phyloP scores from a whole-genome alignment of 495 filamentous ascomycete genomes.

The Penicillium diatomitis region DNA sequence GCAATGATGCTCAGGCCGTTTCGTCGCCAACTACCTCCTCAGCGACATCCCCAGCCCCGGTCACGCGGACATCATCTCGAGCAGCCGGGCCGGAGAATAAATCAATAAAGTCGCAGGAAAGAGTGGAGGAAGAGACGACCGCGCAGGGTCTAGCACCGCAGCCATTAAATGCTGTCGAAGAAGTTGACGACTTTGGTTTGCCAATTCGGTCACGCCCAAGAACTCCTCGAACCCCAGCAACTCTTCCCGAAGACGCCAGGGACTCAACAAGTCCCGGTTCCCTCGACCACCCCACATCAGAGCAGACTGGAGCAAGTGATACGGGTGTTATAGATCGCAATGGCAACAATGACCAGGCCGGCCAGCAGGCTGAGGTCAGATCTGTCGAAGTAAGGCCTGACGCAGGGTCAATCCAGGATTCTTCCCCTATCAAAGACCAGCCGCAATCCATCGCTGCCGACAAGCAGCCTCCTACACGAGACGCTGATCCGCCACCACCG shows the following conservation, averaged over 20 bases:
- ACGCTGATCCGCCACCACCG: background rate
- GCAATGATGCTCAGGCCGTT: slow-evolving; percentile 10
- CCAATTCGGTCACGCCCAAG: slow-evolving; percentile 28
- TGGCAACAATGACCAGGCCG: no score
- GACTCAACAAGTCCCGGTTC: slow-evolving; percentile 5
- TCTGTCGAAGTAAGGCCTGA: no score
- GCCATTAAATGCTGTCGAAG: slow-evolving; percentile 14
- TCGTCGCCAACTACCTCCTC: slow-evolving; percentile 4
- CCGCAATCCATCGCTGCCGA: slow-evolving; percentile 1
- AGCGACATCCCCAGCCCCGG: slow-evolving; percentile 5
- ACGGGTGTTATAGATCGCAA: no score
- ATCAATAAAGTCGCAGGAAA: slow-evolving; percentile 5
- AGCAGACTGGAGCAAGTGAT: no score
- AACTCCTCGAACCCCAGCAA: slow-evolving; percentile 8
- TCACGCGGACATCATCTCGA: slow-evolving; percentile 4
- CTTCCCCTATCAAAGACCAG: background rate
- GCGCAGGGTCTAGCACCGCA: slow-evolving; percentile 1
- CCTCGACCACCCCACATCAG: no score
- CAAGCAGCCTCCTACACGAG: slow-evolving; percentile 7
- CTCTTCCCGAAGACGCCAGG: slow-evolving; percentile 12
- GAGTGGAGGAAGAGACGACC: background rate
- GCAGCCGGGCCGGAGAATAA: slow-evolving; percentile 12
- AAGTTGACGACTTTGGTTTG: slow-evolving; percentile 39
- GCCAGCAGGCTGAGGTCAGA: no score
- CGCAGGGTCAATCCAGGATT: no score